Conservation (phyloP, 148 eudicot species). For the Chenopodium formosanum region DNA sequence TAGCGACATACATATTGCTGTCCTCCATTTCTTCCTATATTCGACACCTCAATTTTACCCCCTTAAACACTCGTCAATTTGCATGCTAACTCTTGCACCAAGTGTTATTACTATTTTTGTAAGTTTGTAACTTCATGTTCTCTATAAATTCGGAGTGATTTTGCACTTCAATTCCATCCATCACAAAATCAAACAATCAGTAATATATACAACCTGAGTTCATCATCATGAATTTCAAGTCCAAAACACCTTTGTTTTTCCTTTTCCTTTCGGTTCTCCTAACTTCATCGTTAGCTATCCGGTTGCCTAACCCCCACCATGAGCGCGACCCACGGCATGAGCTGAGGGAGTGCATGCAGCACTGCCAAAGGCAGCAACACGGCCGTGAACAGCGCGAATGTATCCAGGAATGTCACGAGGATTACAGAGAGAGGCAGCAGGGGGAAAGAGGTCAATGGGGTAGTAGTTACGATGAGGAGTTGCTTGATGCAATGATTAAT, state of each 20-base stretch:
- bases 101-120: slow-evolving; percentile 2
- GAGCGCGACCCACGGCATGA: background rate
- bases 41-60: too few species aligned
- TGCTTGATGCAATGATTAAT: background rate
- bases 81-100: slow-evolving; percentile 19
- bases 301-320: background rate
- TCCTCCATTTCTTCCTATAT: too few species aligned
- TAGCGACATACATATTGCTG: too few species aligned
- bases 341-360: background rate
- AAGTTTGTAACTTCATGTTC: background rate
- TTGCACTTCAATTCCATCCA: slow-evolving; percentile 9
- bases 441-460: background rate
- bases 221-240: slow-evolving; percentile 11
- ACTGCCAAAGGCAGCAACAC: background rate
- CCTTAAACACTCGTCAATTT: slow-evolving; percentile 24
- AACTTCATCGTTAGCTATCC: slow-evolving; percentile 20
- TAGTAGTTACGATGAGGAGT: background rate
- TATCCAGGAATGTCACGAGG: too few species aligned
- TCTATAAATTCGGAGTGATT: slow-evolving; percentile 1
- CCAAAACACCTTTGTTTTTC: slow-evolving; percentile 19
- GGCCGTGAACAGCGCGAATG: too few species aligned
- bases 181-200: background rate
- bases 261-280: slow-evolving; percentile 15
- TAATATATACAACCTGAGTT: background rate
- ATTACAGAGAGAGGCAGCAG: too few species aligned